Base-by-base conservation (phyloP, 2,329 filamentous ascomycete species). In the Colletotrichum liaoningense region DNA sequence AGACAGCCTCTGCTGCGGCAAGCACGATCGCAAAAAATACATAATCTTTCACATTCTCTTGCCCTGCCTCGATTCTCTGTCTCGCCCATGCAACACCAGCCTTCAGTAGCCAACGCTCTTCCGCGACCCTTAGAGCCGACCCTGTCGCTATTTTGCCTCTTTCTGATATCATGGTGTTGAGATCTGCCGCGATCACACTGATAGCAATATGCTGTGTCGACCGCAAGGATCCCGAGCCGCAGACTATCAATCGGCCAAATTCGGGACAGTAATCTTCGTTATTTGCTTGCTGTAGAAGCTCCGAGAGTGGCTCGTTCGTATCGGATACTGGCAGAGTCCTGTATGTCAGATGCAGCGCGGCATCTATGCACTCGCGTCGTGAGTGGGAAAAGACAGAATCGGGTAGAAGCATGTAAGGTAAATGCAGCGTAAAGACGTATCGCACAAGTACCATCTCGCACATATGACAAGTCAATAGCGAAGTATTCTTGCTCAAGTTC, bases 381-480 rank as follows among this genome's bases (percentile, higher is more conserved):
- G 87, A 89, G 77, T 87, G 89, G 77, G 87, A 87, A 73, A 85
- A 88, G 2, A 82, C 81, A 0, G 87, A 85, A 55, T 88, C 82
- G 1, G 82, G 79, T 12, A 84, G 81, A 8, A 79, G 77, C 28
- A 88, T 82, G 79, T 86, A 86, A 0, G 87, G 86, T 42, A 88
- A 86, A 75, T 92, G 89, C 0, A 92, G 83, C 0, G 85, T 83
- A 14, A 91, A 81, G 75, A 87, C 85, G 76, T 83, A 87, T 22
- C 85, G 84, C 59, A 86, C 84, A 4, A 85, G 79, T 63, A 84
- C 77, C 60, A 86, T 79, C 68, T 87, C 85, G 2, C 82, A 80
- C 19, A 46, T n/a, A 9, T 46, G 19, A n/a, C 42, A 16, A 46
- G 12, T 46, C 16, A 46, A 46, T 8, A 46, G 42, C 16, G 5